Percentiles rank a stretch among this genome's conserved stretches.
phyloP scores from a whole-genome alignment of 2,329 filamentous ascomycete species.

The Fusarium agapanthi region DNA sequence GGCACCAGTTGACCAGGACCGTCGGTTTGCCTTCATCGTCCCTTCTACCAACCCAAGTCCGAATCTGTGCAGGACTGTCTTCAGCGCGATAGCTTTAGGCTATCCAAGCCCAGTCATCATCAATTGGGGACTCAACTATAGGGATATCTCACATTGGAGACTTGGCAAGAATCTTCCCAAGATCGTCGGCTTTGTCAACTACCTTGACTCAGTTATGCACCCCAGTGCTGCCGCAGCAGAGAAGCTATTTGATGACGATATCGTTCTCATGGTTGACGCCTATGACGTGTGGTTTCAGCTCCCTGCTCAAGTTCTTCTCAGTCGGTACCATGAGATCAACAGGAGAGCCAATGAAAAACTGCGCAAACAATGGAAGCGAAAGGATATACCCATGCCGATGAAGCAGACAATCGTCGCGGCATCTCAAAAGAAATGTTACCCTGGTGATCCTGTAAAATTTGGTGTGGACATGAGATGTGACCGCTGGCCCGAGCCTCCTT shows the following conservation, averaged over 20 bases:
- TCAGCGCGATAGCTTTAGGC: background rate
- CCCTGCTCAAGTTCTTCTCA: background rate
- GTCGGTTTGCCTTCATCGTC: background rate
- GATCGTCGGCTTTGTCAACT: background rate
- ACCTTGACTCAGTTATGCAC: conserved; percentile 5
- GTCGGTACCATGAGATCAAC: conserved; percentile 15
- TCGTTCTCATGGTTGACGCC: conserved; percentile 6
- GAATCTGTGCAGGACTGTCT: background rate
- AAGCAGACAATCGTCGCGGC: background rate
- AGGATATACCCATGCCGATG: background rate
- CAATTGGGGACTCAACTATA: background rate
- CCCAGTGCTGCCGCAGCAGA: background rate
- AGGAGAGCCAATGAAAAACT: conserved; percentile 1
- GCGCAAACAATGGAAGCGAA: background rate
- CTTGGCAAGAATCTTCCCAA: background rate
- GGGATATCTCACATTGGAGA: background rate
- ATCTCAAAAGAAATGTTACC: background rate
- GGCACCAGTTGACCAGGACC: background rate
- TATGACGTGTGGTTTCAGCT: conserved; percentile 13
- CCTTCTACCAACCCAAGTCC: background rate
- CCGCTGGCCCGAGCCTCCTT: background rate
- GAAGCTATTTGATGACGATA: background rate
- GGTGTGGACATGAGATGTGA: background rate
- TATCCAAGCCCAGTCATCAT: background rate
- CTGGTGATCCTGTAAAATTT: background rate